These are phyloP conservation scores for Hyphodiscus hymeniophilus DNA, from an alignment of 495 filamentous ascomycete genomes.

Conservation along the genomic window DNA sequence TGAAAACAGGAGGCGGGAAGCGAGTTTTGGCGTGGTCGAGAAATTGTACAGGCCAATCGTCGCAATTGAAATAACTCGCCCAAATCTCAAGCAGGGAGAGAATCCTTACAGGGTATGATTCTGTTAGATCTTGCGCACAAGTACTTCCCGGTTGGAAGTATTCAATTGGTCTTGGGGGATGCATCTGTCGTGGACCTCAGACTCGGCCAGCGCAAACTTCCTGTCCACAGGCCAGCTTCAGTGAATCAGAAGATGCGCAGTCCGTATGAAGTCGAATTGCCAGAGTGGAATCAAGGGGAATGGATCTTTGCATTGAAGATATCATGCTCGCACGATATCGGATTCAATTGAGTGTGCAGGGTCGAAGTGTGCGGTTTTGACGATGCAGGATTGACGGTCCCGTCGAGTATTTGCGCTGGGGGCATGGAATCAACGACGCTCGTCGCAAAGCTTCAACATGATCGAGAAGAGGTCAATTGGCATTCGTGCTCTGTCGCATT, in stretches of 20 bases:
- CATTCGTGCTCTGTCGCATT: too few relatives aligned
- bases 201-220: background rate
- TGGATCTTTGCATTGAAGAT: background rate
- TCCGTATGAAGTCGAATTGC: background rate
- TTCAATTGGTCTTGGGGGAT: background rate
- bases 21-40: background rate
- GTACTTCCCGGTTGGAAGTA: background rate
- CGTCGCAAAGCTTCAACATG: too few relatives aligned
- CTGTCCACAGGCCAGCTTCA: background rate
- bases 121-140: background rate
- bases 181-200: background rate
- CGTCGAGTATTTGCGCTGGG: too few relatives aligned
- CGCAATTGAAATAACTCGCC: slow-evolving; percentile 3
- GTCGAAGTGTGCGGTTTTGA: too few relatives aligned
- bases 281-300: background rate
- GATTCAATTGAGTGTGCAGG: slow-evolving; percentile 2
- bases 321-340: slow-evolving; percentile 11
- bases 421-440: too few relatives aligned
- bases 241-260: slow-evolving; percentile 1
- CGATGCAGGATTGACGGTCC: too few relatives aligned
- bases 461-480: too few relatives aligned
- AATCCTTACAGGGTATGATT: background rate
- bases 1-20: slow-evolving; percentile 9
- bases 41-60: background rate
- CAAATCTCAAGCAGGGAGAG: background rate